Base-by-base conservation (phyloP, 345 rosid genomes). In the Camelina laxa region DNA sequence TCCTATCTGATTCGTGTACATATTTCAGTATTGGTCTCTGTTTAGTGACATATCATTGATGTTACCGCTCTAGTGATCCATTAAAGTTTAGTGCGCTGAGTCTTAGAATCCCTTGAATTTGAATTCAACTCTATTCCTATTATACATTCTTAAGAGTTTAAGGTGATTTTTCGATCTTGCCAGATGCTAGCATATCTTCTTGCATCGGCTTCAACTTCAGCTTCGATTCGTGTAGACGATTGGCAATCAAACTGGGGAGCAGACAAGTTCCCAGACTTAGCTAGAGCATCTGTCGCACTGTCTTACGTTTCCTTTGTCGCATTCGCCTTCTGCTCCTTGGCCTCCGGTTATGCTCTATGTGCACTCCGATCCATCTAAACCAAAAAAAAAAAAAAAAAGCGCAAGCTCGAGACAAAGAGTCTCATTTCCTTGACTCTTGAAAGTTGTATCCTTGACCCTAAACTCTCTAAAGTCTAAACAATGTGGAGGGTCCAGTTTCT, bases 161-260 rank as follows among this genome's bases (percentile, higher is more conserved):
- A n/a, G n/a, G n/a, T n/a, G n/a, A n/a, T n/a, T 10, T 56, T 48
- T 0, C 24, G 13, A 69, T 59, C 19, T 57, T 72, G 80, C 87
- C 42, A 91, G 98, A 61, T 87, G 48, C 20, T 93, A 72, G 82
- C 90, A 14, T 93, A 91, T 84, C 98, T 93, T 75, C 89, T 89
- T 68, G 74, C 91, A 66, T 91, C 98, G 3, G 87, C 98, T 7
- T 88, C 97, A 56, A 87, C 98, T 15, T 85, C 98, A 2, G 96
- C 98, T 17, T 83, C 90, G 6, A 87, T 88, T 11, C 81, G 98
- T 39, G 87, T 91, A 0, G 97, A 89, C 30, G 92, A 93, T 68
- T 91, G 97, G 97, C 84, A 84, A 80, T 84, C 82, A 21, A 88
- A 93, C 42, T 89, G 97, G 96, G 97, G 97, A 7, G 72, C 76